These are phyloP conservation scores for Acanthamoeba castellanii DNA, from an alignment of 208 protist genomes.

Conservation along the genomic window DNA sequence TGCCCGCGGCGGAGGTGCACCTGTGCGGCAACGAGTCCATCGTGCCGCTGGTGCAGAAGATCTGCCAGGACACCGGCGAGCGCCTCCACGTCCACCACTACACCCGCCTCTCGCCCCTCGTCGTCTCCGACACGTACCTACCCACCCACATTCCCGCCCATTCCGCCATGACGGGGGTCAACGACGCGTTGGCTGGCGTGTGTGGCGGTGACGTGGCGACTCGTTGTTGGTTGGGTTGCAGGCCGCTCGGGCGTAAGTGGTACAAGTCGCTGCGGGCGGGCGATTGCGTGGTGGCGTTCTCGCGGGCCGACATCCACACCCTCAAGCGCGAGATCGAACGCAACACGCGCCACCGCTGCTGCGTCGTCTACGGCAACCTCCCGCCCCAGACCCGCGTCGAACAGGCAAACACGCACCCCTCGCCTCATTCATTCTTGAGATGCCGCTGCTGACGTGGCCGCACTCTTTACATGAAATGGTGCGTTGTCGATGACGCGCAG, in stretches of 20 bases:
- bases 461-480: too few relatives aligned
- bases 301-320: slow-evolving; percentile 58
- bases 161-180: neutral
- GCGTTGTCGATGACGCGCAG: neutral
- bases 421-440: neutral
- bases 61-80: slow-evolving; percentile 39
- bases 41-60: slow-evolving; percentile 50
- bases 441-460: neutral
- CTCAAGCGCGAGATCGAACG: slow-evolving; percentile 72
- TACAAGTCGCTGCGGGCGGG: slow-evolving; percentile 52
- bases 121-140: slow-evolving; percentile 5
- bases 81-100: slow-evolving; percentile 19
- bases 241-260: neutral
- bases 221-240: neutral
- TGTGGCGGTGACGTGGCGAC: too few relatives aligned
- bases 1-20: slow-evolving; percentile 80
- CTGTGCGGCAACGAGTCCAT: slow-evolving; percentile 80
- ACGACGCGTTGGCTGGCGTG: too few relatives aligned
- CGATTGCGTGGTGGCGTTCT: slow-evolving; percentile 82
- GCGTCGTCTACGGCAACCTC: slow-evolving; percentile 79
- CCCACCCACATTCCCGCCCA: neutral
- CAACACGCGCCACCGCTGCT: slow-evolving; percentile 20
- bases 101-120: neutral
- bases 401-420: slow-evolving; percentile 4
- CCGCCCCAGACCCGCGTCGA: slow-evolving; percentile 74